These are phyloP conservation scores for Avena eriantha DNA, from an alignment of 176 grass and related monocot genomes.

Conservation along the genomic window DNA sequence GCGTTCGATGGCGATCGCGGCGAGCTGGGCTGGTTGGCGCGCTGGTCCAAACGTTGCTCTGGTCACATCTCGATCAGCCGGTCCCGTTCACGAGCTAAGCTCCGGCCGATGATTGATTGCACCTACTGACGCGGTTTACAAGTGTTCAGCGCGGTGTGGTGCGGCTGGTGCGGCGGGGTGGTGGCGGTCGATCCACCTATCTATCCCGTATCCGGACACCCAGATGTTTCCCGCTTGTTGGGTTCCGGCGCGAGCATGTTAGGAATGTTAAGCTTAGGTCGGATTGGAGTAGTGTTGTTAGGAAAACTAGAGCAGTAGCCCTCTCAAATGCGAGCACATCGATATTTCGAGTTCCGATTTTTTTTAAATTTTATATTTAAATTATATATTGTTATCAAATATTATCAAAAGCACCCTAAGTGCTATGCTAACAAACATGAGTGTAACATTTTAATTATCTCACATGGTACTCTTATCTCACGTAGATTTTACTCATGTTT, in stretches of 20 bases:
- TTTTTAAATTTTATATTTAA: no score
- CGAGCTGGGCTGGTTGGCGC: background rate
- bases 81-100: background rate
- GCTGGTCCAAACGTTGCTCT: background rate
- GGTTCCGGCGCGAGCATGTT: background rate
- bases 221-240: conserved; percentile 20
- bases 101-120: conserved; percentile 24
- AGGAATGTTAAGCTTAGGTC: no score
- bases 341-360: no score
- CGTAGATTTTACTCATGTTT: no score
- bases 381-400: no score
- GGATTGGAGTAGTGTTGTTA: no score
- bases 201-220: background rate
- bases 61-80: conserved; percentile 1
- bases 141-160: background rate
- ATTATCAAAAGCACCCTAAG: no score
- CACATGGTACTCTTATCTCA: no score
- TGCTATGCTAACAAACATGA: no score
- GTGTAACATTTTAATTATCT: no score
- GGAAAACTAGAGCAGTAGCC: no score
- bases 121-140: conserved; percentile 21
- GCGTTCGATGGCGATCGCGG: conserved; percentile 7
- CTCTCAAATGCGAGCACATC: no score
- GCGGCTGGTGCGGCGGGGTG: background rate
- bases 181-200: background rate